Percentiles rank a stretch among this genome's conserved stretches.
Conservation (phyloP, 2,329 filamentous ascomycete species). For the Epicoccum sorghinum region DNA sequence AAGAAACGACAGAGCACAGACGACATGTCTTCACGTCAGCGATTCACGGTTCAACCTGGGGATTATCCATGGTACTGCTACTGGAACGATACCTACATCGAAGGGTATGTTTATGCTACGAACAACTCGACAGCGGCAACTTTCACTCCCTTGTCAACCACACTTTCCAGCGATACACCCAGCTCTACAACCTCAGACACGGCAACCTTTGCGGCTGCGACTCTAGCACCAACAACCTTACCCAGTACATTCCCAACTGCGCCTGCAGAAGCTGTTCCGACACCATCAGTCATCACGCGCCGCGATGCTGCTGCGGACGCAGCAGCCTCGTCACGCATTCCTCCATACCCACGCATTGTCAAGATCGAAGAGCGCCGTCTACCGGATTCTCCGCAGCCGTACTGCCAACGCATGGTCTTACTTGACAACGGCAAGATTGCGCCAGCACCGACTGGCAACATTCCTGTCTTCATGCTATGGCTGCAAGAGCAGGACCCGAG, state of each 20-base stretch:
- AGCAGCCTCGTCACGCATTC: conserved; percentile 29
- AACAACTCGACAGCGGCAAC: conserved; percentile 53
- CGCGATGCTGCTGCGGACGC: conserved; percentile 27
- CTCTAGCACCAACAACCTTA: conserved; percentile 13
- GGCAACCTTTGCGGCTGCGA: conserved; percentile 14
- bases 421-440: conserved; percentile 57
- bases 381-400: conserved; percentile 56
- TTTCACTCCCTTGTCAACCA: conserved; percentile 34
- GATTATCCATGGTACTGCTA: conserved; percentile 72
- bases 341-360: conserved; percentile 62
- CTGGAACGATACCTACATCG: conserved; percentile 71
- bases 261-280: conserved; percentile 7
- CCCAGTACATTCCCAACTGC: conserved; percentile 12
- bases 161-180: conserved; percentile 28
- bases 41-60: conserved; percentile 56
- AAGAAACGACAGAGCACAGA: conserved; percentile 24
- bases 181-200: conserved; percentile 20
- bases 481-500: conserved; percentile 51
- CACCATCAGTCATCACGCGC: conserved; percentile 16
- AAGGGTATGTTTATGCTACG: conserved; percentile 70
- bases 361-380: conserved; percentile 71
- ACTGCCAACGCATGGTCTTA: conserved; percentile 70
- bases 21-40: conserved; percentile 40
- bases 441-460: conserved; percentile 40
- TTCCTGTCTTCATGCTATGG: conserved; percentile 45